Evolutionary conservation across 306 rosid genomes (phyloP), one percentile per base, ranked within the genome.

Genomic region (Quercus ilex): DNA sequence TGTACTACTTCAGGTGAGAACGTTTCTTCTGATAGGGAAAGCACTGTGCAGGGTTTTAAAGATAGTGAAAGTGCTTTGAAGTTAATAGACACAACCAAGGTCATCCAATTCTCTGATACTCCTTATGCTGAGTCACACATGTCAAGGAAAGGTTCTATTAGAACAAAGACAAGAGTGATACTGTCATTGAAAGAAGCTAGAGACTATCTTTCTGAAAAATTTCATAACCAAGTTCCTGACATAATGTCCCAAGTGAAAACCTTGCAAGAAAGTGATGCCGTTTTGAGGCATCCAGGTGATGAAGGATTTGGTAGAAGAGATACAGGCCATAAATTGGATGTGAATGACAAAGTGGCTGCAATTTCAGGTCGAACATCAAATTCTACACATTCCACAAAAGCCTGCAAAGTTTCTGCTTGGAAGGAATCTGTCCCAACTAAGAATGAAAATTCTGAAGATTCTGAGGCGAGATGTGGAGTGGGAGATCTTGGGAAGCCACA

Each of bases 101-200:
- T 25, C 30, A 23, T 21, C 52, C 80, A 58, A 71, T 62, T 38
- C 64, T 62, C 70, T 38, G 18, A 68, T 78, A 64, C 82, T 68
- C 71, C 84, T 26, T 21, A 67, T 79, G 81, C 78, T 76, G 87
- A 90, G 75, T 81, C 90, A 4, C 20, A 64, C 15, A 55, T 75
- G 73, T 55, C 82, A 71, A 75, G 81, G 49, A 84, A 69, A 74
- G 80, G 76, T 82, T 76, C 81, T 28, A 28, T 30, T 55, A 78
- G 77, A 79, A 84, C 43, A 69, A 90, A 85, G 82, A 92, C 89
- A 18, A 83, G 89, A 82, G 77, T 95, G 86, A 92, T 95, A 78
- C 82, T 84, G 73, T 89, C 98, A 41, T 92, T 95, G 84, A 90
- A 85, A 82, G 99, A 95, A 88, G 99, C 99, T 28, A 85, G 89